Conservation (phyloP, 2,329 filamentous ascomycete species). For the Cercospora zeina region DNA sequence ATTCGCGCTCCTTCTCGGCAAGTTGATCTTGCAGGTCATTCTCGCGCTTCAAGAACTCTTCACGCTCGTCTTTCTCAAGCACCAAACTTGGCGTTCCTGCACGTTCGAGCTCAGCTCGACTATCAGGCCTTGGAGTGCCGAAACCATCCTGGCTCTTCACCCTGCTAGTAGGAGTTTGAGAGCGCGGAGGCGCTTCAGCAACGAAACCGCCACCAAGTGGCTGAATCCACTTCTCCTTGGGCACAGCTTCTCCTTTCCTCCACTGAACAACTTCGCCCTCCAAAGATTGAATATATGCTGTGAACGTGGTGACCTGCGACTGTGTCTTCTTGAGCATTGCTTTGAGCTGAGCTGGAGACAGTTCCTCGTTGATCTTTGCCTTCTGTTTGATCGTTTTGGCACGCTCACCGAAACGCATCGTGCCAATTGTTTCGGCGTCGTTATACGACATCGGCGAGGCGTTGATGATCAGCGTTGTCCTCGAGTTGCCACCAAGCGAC, state of each 20-base stretch:
- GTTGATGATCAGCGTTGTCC: slow-evolving; percentile 98
- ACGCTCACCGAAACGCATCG: slow-evolving; percentile 88
- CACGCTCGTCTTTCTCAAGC: slow-evolving; percentile 92
- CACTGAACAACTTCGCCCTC: slow-evolving; percentile 84
- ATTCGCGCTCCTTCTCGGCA: slow-evolving; percentile 83
- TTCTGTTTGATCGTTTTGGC: slow-evolving; percentile 99
- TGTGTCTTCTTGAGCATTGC: slow-evolving; percentile 88
- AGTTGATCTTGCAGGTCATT: slow-evolving; percentile 98
- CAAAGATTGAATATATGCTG: slow-evolving; percentile 77
- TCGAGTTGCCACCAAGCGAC: slow-evolving; percentile 92
- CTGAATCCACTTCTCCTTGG: slow-evolving; percentile 83
- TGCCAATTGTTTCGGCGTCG: slow-evolving; percentile 89
- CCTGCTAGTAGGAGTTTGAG: slow-evolving; percentile 62
- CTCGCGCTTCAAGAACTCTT: slow-evolving; percentile 91
- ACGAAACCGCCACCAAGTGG: slow-evolving; percentile 54
- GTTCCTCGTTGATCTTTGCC: slow-evolving; percentile 98
- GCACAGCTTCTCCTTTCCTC: slow-evolving; percentile 84
- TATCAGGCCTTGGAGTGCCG: slow-evolving; percentile 59
- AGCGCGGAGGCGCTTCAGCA: slow-evolving; percentile 52
- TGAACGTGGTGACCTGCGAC: slow-evolving; percentile 82
- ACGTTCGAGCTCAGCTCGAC: slow-evolving; percentile 69
- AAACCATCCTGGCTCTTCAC: slow-evolving; percentile 51
- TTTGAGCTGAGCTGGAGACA: slow-evolving; percentile 95
- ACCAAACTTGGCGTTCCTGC: slow-evolving; percentile 83
- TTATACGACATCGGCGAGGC: slow-evolving; percentile 99